phyloP scores from a whole-genome alignment of 2,329 filamentous ascomycete species.

The Helotiales sp. region DNA sequence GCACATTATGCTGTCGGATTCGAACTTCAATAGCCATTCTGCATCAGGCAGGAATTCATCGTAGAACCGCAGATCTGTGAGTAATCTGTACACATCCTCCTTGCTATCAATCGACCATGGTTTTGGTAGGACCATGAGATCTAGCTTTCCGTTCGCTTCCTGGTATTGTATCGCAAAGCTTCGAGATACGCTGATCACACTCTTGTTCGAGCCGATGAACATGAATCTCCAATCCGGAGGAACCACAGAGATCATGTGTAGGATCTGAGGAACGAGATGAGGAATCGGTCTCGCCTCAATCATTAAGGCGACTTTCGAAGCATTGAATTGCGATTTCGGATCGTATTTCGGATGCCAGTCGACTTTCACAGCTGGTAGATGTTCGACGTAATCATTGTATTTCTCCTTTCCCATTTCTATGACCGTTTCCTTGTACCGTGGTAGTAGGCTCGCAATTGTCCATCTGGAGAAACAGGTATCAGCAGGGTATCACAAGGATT shows the following conservation, averaged over 20 bases:
- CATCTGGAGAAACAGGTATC: conserved; percentile 39
- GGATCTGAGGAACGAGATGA: conserved; percentile 52
- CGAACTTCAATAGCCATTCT: conserved; percentile 56
- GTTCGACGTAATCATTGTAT: conserved; percentile 28
- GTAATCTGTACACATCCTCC: conserved; percentile 48
- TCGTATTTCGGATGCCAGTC: conserved; percentile 33
- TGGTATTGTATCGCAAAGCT: conserved; percentile 50
- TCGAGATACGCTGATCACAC: conserved; percentile 45
- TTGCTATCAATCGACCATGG: conserved; percentile 47
- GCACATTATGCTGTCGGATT: conserved; percentile 57
- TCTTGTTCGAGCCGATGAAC: conserved; percentile 51
- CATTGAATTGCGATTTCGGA: conserved; percentile 39
- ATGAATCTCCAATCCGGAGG: conserved; percentile 56
- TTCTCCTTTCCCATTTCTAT: conserved; percentile 34
- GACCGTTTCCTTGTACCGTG: conserved; percentile 45
- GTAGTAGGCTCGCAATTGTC: conserved; percentile 46
- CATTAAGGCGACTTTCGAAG: conserved; percentile 51
- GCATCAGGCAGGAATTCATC: conserved; percentile 49
- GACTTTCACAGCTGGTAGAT: conserved; percentile 33
- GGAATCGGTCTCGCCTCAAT: conserved; percentile 53
- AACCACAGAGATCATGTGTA: conserved; percentile 57
- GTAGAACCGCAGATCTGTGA: conserved; percentile 55
- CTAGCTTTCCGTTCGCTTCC: conserved; percentile 51
- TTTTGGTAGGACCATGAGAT: conserved; percentile 48
- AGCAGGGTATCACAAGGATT: not conserved